These are phyloP conservation scores for Colletotrichum acutatum DNA, from an alignment of 2,329 filamentous ascomycete species.

Conservation along the genomic window DNA sequence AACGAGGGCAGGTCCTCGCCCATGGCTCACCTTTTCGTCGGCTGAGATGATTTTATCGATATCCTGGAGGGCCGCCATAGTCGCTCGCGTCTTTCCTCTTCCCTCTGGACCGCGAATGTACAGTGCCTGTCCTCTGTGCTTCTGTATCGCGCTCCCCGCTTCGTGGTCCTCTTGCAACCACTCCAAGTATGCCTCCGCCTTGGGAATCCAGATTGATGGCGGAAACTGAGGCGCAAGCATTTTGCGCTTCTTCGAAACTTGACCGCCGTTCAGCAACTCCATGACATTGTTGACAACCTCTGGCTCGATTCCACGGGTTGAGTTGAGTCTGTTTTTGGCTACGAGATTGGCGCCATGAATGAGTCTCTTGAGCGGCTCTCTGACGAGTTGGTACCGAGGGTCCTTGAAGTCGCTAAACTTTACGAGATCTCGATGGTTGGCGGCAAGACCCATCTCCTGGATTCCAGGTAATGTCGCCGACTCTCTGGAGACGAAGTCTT, in stretches of 20 bases:
- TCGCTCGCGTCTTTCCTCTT: conserved; percentile 53
- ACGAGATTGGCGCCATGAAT: conserved; percentile 48
- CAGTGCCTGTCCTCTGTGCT: conserved; percentile 44
- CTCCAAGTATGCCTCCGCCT: conserved; percentile 47
- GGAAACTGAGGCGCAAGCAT: conserved; percentile 43
- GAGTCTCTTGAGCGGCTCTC: conserved; percentile 49
- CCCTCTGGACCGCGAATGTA: conserved; percentile 55
- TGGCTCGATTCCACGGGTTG: conserved; percentile 49
- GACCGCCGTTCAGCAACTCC: conserved; percentile 46
- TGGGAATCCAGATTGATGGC: conserved; percentile 51
- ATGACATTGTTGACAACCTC: conserved; percentile 45
- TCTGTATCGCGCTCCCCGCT: conserved; percentile 1
- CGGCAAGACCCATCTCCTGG: conserved; percentile 47
- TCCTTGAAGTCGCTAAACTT: conserved; percentile 56
- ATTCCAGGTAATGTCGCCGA: conserved; percentile 52
- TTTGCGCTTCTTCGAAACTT: conserved; percentile 47
- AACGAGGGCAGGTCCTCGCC: conserved; percentile 44
- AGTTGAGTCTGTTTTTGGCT: conserved; percentile 50
- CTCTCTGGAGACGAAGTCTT: conserved; percentile 52
- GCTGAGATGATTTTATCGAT: conserved; percentile 44
- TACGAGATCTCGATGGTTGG: conserved; percentile 52
- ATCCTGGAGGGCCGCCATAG: conserved; percentile 49
- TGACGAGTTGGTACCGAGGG: conserved; percentile 48
- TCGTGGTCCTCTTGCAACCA: conserved; percentile 45
- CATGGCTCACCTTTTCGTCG: conserved; percentile 36